Evolutionary conservation across 345 rosid species (phyloP), one percentile per base, ranked within the genome.

Genomic region (Stellera chamaejasme): DNA sequence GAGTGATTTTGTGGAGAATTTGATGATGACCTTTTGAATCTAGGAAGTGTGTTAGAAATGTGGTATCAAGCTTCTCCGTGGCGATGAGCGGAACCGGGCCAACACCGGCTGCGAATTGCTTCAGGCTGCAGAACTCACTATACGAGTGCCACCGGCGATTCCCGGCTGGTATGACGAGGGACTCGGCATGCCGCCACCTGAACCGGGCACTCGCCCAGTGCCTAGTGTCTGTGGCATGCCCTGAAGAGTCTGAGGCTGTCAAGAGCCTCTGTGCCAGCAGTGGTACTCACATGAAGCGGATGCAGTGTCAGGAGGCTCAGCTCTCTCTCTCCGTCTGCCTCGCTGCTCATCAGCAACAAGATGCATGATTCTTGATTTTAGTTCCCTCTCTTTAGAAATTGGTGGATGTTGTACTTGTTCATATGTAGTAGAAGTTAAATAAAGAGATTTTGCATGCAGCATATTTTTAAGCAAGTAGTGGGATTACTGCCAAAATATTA

Each of bases 281-380:
- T 32, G 98, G 98, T 39, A 91, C 95, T n/a, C 72, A 70, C 11
- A 72, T 88, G 4, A 91, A 91, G 60, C 82, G 96, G 14, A 69
- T 82, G 15, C 96, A 91, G 67, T 90, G 97, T 72, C 86, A 75
- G n/a, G 74, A 78, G 19, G 98, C 98, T 27, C 86, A 80, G 73
- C 66, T 80, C 11, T 78, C 83, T n/a, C 88, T 88, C 54, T 74
- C 90, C 46, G n/a, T 66, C 55, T 83, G 90, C 44, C 61, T 83
- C 51, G 55, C 84, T 23, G 68, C 79, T 10, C 80, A 56, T 63
- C 85, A 61, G 19, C 64, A 27, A 26, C 44, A 52, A 8, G 39
- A 32, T 19, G 23, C 23, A 19, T 32, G 39, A 32, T 32, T 32
- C 39, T 8, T 32, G 39, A 32, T 32, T 32, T 32, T 32, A 5